Base-by-base conservation (phyloP, 768 basidiomycete species). In the Amanita fuliginea region DNA sequence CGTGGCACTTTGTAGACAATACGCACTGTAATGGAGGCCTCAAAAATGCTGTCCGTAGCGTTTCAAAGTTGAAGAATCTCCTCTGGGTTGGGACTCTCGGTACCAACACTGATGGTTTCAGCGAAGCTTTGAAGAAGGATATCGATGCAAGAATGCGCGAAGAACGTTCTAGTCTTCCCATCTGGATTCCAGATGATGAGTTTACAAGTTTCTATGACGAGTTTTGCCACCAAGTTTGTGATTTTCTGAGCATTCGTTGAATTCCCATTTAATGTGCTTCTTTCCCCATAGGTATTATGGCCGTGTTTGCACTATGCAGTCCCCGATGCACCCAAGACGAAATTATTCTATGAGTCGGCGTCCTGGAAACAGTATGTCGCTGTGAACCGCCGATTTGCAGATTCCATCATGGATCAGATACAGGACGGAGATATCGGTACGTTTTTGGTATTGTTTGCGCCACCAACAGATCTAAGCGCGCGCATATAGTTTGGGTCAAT, bases 331-430 rank as follows among this genome's bases (percentile, higher is more conserved):
- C 88, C 88, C 0, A 89, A 86, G 67, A 90, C 83, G 0, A 89
- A 86, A 54, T 61, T 76, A 34, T 88, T 86, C 61, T 87, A 83
- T 63, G 87, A 92, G 66, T 80, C 79, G 28, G 83, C 75, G 0
- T 76, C 83, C 0, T 97, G 81, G 72, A 79, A 81, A 56, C 84
- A 92, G 56, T 98, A 97, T 63, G 79, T 82, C 51, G 76, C 84
- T 9, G 91, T 94, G 53, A 99, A 99, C 70, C 74, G 85, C 61
- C 81, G 85, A 40, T 97, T 96, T 59, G 94, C 94, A 0, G 78
- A 87, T 41, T 75, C 77, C 37, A 93, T 97, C 62, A 79, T 85
- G 42, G 74, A 77, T 6, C 74, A 80, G 40, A 92, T 91, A 65
- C 74, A 78, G 55, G 86, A 90, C 19, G 95, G 95, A 43, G 95